A percentile compares a stretch with the other conserved stretches of the same genome.
These are phyloP conservation scores for Otatea glauca DNA, from an alignment of 176 grass and related monocot genomes.

Conservation along the genomic window DNA sequence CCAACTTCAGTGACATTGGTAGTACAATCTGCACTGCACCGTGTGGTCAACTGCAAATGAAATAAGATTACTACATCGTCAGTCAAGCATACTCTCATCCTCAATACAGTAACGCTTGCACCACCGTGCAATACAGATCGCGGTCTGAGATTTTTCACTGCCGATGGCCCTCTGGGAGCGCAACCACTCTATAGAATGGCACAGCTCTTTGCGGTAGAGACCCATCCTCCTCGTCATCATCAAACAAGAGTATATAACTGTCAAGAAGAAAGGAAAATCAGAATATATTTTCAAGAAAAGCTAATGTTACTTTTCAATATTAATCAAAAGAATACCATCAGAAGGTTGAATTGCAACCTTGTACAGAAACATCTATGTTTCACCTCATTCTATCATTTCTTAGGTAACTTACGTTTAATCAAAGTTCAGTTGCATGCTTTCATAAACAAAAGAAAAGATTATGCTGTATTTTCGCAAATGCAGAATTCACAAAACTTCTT, in stretches of 20 bases:
- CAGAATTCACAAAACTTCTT: neutral
- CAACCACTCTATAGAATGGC: constrained; percentile 84
- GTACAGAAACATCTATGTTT: neutral
- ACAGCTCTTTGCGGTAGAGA: constrained; percentile 80
- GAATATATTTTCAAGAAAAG: neutral
- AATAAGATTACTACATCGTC: constrained; percentile 17
- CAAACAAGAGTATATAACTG: constrained; percentile 87
- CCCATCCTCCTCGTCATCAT: constrained; percentile 97
- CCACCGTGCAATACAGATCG: neutral
- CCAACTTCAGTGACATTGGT: neutral
- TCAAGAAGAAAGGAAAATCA: constrained; percentile 34
- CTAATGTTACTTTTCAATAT: neutral
- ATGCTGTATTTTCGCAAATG: neutral
- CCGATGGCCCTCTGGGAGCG: constrained; percentile 84
- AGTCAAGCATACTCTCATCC: neutral
- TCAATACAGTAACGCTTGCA: neutral
- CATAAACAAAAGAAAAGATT: neutral
- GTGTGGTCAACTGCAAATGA: neutral
- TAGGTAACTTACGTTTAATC: neutral
- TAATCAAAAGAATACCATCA: neutral
- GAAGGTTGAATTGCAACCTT: neutral
- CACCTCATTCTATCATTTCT: neutral
- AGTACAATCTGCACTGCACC: constrained; percentile 16
- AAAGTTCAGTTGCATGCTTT: neutral
- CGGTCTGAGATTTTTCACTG: constrained; percentile 51